Percentiles rank a stretch among this genome's conserved stretches.
Conservation (phyloP, 2,329 filamentous ascomycete species). For the Pseudogymnoascus sp. region DNA sequence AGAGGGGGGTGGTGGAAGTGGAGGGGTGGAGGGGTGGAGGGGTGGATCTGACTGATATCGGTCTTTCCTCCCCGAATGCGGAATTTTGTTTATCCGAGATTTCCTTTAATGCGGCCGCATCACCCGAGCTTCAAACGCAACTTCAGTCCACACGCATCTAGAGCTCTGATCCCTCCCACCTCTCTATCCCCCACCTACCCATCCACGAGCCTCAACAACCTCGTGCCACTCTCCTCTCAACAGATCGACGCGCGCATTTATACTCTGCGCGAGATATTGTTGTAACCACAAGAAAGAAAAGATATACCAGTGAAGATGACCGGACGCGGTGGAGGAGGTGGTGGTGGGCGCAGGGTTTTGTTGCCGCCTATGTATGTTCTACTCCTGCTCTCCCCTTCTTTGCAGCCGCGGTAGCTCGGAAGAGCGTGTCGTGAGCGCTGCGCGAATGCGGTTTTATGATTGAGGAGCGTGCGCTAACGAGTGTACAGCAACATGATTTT, state of each 20-base stretch:
- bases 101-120: neutral
- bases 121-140: neutral
- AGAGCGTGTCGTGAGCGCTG: neutral
- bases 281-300: neutral
- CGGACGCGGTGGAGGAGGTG: slow-evolving; percentile 25
- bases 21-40: neutral
- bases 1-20: neutral
- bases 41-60: neutral
- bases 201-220: neutral
- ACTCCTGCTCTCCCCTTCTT: neutral
- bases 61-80: neutral
- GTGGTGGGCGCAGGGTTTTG: slow-evolving; percentile 53
- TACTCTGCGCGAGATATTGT: neutral
- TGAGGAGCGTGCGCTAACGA: neutral
- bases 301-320: slow-evolving; percentile 22
- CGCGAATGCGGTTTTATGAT: neutral
- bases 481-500: slow-evolving; percentile 74
- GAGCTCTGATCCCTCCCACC: slow-evolving; percentile 2
- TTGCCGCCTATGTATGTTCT: slow-evolving; percentile 52
- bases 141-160: neutral
- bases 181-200: neutral
- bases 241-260: neutral
- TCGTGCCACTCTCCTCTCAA: neutral
- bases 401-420: neutral
- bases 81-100: neutral